A percentile compares a stretch with the other conserved stretches of the same genome.
Evolutionary conservation across 768 basidiomycete genomes (phyloP).

Genomic region (Solioccasus polychromus): DNA sequence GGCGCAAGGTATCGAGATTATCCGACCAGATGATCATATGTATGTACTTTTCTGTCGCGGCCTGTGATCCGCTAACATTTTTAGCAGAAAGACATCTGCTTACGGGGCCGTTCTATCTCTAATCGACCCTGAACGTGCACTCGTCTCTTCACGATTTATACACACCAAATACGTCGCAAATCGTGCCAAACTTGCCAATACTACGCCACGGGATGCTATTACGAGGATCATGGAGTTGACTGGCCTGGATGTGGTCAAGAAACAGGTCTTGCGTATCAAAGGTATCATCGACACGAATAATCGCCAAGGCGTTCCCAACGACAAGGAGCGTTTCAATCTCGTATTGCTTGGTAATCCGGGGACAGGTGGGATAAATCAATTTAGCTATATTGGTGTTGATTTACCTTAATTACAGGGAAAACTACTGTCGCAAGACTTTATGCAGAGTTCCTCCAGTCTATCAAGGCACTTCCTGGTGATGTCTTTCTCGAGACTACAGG

Average conservation of each 20-base stretch:
- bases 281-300: slow-evolving; percentile 51
- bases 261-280: slow-evolving; percentile 53
- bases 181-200: slow-evolving; percentile 52
- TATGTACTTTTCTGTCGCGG: background rate
- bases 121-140: background rate
- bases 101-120: slow-evolving; percentile 6
- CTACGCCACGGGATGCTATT: slow-evolving; percentile 48
- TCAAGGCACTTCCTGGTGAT: slow-evolving; percentile 51
- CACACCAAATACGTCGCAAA: slow-evolving; percentile 20
- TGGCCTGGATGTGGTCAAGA: slow-evolving; percentile 66
- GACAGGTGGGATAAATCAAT: slow-evolving; percentile 47
- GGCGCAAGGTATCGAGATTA: background rate
- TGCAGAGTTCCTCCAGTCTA: slow-evolving; percentile 58
- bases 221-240: slow-evolving; percentile 70
- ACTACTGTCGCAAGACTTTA: slow-evolving; percentile 69
- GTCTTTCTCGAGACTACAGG: slow-evolving; percentile 65
- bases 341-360: slow-evolving; percentile 70
- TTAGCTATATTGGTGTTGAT: background rate
- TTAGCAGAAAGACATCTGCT: slow-evolving; percentile 9
- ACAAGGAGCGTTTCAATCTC: slow-evolving; percentile 59
- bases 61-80: background rate
- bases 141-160: slow-evolving; percentile 1
- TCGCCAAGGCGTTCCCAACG: slow-evolving; percentile 51
- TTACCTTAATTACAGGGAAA: slow-evolving; percentile 45
- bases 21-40: slow-evolving; percentile 10